phyloP scores from a whole-genome alignment of 805 yeast species.

The Saccharomycopsis lassenensis region DNA sequence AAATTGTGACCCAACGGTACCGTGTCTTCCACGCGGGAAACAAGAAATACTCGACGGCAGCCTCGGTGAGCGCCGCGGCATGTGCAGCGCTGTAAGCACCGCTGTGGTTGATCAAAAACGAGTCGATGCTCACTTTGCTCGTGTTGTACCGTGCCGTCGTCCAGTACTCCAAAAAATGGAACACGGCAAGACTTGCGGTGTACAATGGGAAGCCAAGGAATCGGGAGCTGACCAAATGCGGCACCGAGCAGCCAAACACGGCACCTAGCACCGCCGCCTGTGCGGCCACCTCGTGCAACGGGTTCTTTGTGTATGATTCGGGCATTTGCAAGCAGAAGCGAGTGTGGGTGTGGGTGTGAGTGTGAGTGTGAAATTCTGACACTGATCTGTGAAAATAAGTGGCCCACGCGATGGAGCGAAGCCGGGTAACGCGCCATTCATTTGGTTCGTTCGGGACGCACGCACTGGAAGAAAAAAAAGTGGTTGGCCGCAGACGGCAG shows the following conservation, averaged over 20 bases:
- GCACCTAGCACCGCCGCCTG: conserved; percentile 37
- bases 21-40: conserved; percentile 29
- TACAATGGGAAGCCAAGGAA: conserved; percentile 36
- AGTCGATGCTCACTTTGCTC: conserved; percentile 54
- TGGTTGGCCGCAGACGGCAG: too few species aligned
- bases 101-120: conserved; percentile 60
- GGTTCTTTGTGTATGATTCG: conserved; percentile 30
- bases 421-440: too few species aligned
- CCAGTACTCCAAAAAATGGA: conserved; percentile 77
- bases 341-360: too few species aligned
- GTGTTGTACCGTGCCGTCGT: conserved; percentile 70
- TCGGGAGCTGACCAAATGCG: conserved; percentile 20
- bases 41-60: conserved; percentile 30
- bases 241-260: conserved; percentile 27
- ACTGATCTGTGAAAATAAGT: too few species aligned
- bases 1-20: conserved; percentile 15
- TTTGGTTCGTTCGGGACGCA: too few species aligned
- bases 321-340: too few species aligned
- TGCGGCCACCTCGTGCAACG: conserved; percentile 31
- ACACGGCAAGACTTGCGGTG: conserved; percentile 40
- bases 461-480: too few species aligned
- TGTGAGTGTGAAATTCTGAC: too few species aligned
- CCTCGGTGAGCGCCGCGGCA: conserved; percentile 40
- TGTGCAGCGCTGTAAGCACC: conserved; percentile 48
- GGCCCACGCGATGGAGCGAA: too few species aligned